phyloP scores from a whole-genome alignment of 148 eudicot genomes.

The Fallopia convolvulus region DNA sequence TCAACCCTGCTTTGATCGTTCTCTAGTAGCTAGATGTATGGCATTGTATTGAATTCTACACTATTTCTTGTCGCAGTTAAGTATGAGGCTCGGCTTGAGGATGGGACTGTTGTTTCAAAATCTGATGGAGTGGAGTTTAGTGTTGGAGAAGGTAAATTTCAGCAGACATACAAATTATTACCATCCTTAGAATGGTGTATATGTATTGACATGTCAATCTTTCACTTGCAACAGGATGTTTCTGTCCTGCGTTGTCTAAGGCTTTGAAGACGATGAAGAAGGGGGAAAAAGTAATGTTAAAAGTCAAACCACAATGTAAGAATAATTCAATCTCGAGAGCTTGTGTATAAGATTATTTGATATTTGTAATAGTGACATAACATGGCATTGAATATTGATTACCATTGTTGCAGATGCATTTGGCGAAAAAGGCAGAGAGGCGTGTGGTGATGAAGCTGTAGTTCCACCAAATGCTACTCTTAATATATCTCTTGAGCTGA shows the following conservation, averaged over 20 bases:
- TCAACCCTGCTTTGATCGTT: not conserved
- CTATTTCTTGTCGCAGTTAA: slow-evolving; percentile 43
- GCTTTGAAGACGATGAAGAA: slow-evolving; percentile 92
- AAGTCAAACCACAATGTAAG: slow-evolving; percentile 82
- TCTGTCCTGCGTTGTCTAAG: slow-evolving; percentile 76
- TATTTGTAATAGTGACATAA: not conserved
- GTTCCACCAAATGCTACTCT: slow-evolving; percentile 72
- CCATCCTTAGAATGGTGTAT: not conserved
- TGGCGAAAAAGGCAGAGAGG: slow-evolving; percentile 66
- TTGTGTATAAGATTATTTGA: not conserved
- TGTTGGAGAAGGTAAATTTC: slow-evolving; percentile 51
- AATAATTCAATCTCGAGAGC: not conserved
- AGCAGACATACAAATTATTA: not conserved
- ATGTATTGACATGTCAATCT: not conserved
- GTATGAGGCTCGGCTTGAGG: slow-evolving; percentile 66
- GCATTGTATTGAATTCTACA: not conserved
- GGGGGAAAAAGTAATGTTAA: slow-evolving; percentile 62
- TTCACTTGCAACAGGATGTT: slow-evolving; percentile 31
- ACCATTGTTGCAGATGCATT: slow-evolving; percentile 52
- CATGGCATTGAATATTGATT: not conserved
- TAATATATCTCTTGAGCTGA: slow-evolving; percentile 54
- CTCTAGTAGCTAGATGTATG: not conserved
- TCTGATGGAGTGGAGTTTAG: slow-evolving; percentile 73
- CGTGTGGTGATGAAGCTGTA: slow-evolving; percentile 51
- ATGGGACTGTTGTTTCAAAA: slow-evolving; percentile 56